These are phyloP conservation scores for Perilla frutescens DNA, from an alignment of 257 asterid genomes.

Conservation along the genomic window DNA sequence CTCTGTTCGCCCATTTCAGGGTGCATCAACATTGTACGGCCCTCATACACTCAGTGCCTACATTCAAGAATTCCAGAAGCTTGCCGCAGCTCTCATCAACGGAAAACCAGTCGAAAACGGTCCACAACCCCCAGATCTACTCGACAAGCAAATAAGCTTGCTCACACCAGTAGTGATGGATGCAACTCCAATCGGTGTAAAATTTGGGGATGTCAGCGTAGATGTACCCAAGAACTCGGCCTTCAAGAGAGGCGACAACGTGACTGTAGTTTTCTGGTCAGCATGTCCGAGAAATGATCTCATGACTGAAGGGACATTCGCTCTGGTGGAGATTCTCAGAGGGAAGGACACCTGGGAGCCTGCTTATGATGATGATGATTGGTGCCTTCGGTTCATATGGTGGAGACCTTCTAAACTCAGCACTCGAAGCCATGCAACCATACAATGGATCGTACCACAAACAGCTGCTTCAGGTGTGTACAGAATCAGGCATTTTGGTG, in stretches of 20 bases:
- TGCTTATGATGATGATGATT: slow-evolving; percentile 86
- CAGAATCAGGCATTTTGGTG: slow-evolving; percentile 88
- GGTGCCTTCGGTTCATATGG: slow-evolving; percentile 87
- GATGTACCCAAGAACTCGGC: slow-evolving; percentile 82
- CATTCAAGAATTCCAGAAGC: slow-evolving; percentile 85
- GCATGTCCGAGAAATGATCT: slow-evolving; percentile 96
- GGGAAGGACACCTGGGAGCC: slow-evolving; percentile 80
- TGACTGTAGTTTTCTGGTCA: slow-evolving; percentile 80
- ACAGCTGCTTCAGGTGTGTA: slow-evolving; percentile 80
- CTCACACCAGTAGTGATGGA: slow-evolving; percentile 80
- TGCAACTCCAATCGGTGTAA: slow-evolving; percentile 64
- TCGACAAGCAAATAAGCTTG: slow-evolving; percentile 74
- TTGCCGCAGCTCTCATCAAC: slow-evolving; percentile 60
- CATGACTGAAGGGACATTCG: slow-evolving; percentile 96
- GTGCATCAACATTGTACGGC: slow-evolving; percentile 92
- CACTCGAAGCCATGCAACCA: slow-evolving; percentile 70
- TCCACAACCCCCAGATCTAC: slow-evolving; percentile 84
- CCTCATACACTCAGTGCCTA: slow-evolving; percentile 90
- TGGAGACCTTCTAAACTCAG: slow-evolving; percentile 85
- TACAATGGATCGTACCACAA: slow-evolving; percentile 82
- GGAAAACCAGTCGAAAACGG: slow-evolving; percentile 67
- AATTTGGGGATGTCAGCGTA: slow-evolving; percentile 68
- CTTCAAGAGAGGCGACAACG: slow-evolving; percentile 66
- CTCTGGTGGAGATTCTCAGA: slow-evolving; percentile 82
- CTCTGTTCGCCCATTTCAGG: slow-evolving; percentile 49